Evolutionary conservation across 1,139 yeast genomes (phyloP), one percentile per base, ranked within the genome.

Genomic region (Wickerhamomyces sp.): DNA sequence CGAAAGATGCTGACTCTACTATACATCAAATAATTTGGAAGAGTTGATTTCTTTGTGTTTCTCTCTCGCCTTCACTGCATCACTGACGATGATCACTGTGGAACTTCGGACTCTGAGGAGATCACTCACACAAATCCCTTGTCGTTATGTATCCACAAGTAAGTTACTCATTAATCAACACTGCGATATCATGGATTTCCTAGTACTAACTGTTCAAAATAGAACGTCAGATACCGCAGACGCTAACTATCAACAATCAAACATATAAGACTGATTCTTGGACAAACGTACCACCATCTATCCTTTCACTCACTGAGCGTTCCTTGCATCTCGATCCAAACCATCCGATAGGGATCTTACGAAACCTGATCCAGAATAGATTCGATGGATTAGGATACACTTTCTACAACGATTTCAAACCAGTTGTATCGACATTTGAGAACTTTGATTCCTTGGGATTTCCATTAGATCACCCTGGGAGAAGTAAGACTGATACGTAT

Each of bases 391-490:
- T 79, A 41, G 95, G 91, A 1, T 84, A 83, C 58, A 82, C 95
- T 0, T 78, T 79, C 49, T 88, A 81, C 61, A 84, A 83, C 54
- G 75, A 84, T 41, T 86, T 88, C 61, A 69, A 72, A 41, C 96
- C 98, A 0, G 85, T 77, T 3, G 98, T 91, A 2, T 70, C 91
- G 6, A 82, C 77, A 2, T 75, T 65, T 51, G 85, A 89, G 52
- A 91, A 91, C 57, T 91, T 93, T 54, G 98, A 91, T 56, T 84
- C 83, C 4, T 68, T 91, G 29, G 96, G 95, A 1, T 91, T 91
- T 58, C 95, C 97, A 0, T 57, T 62, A 30, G 95, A 89, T 54
- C 99, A 91, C 54, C 96, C 95, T 0, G 97, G 98, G 4, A 70
- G 99, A 54, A 78, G 93, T 21, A 83, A 75, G 51, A 84, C 95